Evolutionary conservation across 1,284 basidiomycete species (phyloP).

Genomic region (Cutaneotrichosporon sp.): DNA sequence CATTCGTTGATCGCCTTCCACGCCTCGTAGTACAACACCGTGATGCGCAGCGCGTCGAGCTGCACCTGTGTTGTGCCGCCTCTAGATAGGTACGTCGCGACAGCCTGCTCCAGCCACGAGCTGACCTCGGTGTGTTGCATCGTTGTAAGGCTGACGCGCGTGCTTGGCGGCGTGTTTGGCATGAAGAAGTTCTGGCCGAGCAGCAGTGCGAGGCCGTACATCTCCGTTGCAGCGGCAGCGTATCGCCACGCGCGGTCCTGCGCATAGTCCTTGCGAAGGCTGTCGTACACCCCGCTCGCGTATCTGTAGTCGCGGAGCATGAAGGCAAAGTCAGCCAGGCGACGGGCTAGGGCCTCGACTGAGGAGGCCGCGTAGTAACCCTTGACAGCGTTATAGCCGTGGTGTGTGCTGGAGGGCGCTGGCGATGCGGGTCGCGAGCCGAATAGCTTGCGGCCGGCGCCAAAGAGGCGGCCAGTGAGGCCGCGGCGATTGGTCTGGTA

Average conservation of each 20-base stretch:
- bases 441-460: slow-evolving; percentile 60
- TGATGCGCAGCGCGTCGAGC: slow-evolving; percentile 51
- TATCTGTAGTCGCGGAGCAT: slow-evolving; percentile 86
- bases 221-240: slow-evolving; percentile 53
- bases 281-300: slow-evolving; percentile 81
- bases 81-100: slow-evolving; percentile 38
- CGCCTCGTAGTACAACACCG: slow-evolving; percentile 53
- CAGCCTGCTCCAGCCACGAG: slow-evolving; percentile 52
- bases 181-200: slow-evolving; percentile 46
- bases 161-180: slow-evolving; percentile 38
- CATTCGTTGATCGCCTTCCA: slow-evolving; percentile 52
- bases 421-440: slow-evolving; percentile 45
- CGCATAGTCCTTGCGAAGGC: slow-evolving; percentile 67
- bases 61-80: slow-evolving; percentile 40
- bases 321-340: slow-evolving; percentile 95
- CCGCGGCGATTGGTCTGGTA: slow-evolving; percentile 80
- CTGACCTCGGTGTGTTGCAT: slow-evolving; percentile 50
- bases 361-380: slow-evolving; percentile 54
- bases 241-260: slow-evolving; percentile 53
- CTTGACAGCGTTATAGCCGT: slow-evolving; percentile 47
- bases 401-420: slow-evolving; percentile 21
- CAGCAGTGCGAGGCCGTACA: slow-evolving; percentile 52
- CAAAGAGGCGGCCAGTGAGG: slow-evolving; percentile 86
- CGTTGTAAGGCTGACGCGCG: slow-evolving; percentile 33
- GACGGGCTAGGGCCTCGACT: slow-evolving; percentile 55